Conservation (phyloP, 2,329 filamentous ascomycete genomes). For the Apiospora arundinis region DNA sequence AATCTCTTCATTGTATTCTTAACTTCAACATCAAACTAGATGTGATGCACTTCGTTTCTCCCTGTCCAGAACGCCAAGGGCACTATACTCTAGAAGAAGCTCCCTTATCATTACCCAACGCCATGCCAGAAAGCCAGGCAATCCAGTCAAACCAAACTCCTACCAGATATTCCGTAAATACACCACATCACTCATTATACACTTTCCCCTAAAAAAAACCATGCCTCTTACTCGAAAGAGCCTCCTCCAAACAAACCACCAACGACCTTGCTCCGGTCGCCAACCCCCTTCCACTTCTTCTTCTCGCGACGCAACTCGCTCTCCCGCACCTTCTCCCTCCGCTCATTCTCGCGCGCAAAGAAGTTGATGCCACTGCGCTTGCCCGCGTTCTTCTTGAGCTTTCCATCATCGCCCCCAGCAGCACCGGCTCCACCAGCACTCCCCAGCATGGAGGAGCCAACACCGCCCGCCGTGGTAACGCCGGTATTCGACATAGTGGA, state of each 20-base stretch:
- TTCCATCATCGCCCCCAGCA: constrained; percentile 50
- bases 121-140: constrained; percentile 12
- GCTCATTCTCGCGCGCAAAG: constrained; percentile 65
- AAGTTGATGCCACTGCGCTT: constrained; percentile 67
- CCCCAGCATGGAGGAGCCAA: not conserved
- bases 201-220: not conserved
- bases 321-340: constrained; percentile 60
- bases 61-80: not conserved
- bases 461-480: constrained; percentile 18
- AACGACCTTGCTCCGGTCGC: constrained; percentile 61
- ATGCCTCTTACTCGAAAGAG: constrained; percentile 52
- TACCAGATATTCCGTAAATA: too few species aligned
- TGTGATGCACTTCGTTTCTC: not conserved
- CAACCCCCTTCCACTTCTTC: constrained; percentile 63
- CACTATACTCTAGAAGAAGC: not conserved
- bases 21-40: not conserved
- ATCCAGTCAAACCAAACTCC: not conserved
- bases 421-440: constrained; percentile 27
- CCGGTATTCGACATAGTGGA: constrained; percentile 22
- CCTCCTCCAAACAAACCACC: constrained; percentile 65
- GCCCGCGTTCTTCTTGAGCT: constrained; percentile 65
- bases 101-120: not conserved
- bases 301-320: constrained; percentile 64
- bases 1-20: not conserved
- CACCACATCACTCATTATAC: not conserved